These are phyloP conservation scores for Acanthamoeba sp. DNA, from an alignment of 208 protist genomes.

Conservation along the genomic window DNA sequence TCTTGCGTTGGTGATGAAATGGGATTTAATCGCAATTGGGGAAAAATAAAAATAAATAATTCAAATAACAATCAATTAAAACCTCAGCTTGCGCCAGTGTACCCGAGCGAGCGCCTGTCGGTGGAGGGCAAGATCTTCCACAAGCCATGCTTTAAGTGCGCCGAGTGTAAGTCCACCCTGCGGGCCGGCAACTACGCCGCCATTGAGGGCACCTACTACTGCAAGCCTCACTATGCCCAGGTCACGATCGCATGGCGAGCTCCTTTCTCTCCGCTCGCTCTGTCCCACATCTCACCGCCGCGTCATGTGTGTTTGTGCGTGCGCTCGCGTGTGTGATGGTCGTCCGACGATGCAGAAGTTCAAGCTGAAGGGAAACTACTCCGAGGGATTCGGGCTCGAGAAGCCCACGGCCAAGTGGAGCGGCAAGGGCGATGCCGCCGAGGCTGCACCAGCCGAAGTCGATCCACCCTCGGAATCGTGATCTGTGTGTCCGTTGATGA, in stretches of 20 bases:
- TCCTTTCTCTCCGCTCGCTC: background rate
- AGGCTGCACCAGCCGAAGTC: background rate
- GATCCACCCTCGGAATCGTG: background rate
- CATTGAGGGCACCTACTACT: constrained; percentile 66
- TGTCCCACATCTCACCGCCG: background rate
- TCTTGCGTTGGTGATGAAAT: too few relatives aligned
- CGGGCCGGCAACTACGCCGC: constrained; percentile 25
- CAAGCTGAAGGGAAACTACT: constrained; percentile 73
- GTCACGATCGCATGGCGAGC: background rate
- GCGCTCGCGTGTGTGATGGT: background rate
- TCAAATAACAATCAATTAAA: background rate
- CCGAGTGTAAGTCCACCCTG: constrained; percentile 50
- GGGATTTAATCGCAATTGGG: background rate
- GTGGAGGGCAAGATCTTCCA: constrained; percentile 62
- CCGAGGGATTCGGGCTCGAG: constrained; percentile 27
- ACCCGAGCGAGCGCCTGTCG: constrained; percentile 32
- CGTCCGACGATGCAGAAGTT: constrained; percentile 13
- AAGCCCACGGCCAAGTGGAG: constrained; percentile 67
- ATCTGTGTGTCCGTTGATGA: too few relatives aligned
- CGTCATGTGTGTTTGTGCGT: background rate
- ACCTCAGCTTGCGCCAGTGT: constrained; percentile 30
- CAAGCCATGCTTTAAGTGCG: constrained; percentile 57
- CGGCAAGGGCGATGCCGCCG: background rate
- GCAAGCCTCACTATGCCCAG: constrained; percentile 65
- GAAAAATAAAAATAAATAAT: background rate